A percentile compares a stretch with the other conserved stretches of the same genome.
These are phyloP conservation scores for Blastobotrys capitulatus DNA, from an alignment of 1,139 yeast genomes.

Conservation along the genomic window DNA sequence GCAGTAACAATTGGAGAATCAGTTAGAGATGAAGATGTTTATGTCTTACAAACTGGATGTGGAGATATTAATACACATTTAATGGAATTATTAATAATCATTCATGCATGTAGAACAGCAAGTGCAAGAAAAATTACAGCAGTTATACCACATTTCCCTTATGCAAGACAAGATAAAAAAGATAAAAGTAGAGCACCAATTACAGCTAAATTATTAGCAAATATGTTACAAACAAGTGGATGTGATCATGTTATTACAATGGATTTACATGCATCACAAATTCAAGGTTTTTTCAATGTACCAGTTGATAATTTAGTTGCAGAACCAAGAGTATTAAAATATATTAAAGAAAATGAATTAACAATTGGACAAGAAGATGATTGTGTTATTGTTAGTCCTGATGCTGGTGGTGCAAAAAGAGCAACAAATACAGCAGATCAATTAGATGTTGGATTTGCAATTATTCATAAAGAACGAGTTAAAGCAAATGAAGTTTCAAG, in stretches of 20 bases:
- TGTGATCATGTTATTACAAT: constrained; percentile 95
- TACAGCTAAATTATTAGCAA: constrained; percentile 93
- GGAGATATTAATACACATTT: constrained; percentile 84
- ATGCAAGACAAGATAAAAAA: constrained; percentile 95
- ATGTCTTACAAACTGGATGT: constrained; percentile 86
- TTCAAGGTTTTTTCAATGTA: constrained; percentile 94
- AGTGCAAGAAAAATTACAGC: constrained; percentile 94
- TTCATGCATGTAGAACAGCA: constrained; percentile 92
- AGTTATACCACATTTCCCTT: constrained; percentile 94
- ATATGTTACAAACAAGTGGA: constrained; percentile 90
- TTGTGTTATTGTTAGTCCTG: constrained; percentile 89
- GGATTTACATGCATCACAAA: constrained; percentile 99
- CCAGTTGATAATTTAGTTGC: constrained; percentile 96
- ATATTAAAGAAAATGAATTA: constrained; percentile 47
- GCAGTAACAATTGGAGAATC: constrained; percentile 92
- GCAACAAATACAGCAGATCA: constrained; percentile 94
- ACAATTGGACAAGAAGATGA: constrained; percentile 38
- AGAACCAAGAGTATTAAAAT: constrained; percentile 86
- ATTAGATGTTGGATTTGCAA: constrained; percentile 85
- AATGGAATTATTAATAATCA: constrained; percentile 81
- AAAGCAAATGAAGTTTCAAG: constrained; percentile 88
- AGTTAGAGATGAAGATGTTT: constrained; percentile 89
- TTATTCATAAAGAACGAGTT: constrained; percentile 93
- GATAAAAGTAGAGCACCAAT: constrained; percentile 96
- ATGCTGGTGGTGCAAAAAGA: constrained; percentile 98